Percentiles rank a stretch among this genome's conserved stretches.
Evolutionary conservation across 441 rosid genomes (phyloP).

Genomic region (Populus hybrid): DNA sequence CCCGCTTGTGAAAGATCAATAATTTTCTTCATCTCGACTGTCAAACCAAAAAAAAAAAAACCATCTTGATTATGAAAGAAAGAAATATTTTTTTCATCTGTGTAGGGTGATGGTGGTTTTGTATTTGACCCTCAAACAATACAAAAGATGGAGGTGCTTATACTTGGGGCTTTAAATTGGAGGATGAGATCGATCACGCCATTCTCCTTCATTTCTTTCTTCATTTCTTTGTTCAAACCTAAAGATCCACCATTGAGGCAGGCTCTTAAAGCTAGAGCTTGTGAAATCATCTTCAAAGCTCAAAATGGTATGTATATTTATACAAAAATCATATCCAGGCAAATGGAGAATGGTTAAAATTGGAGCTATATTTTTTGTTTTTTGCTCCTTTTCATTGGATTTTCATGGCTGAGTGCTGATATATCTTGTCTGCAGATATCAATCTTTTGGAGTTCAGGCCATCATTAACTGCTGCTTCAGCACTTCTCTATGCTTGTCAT

Average conservation of each 20-base stretch:
- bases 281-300: constrained; percentile 49
- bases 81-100: too few relatives aligned
- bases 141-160: constrained; percentile 63
- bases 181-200: constrained; percentile 57
- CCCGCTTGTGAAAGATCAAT: neutral
- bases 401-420: neutral
- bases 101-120: constrained; percentile 35
- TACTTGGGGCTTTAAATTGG: constrained; percentile 47
- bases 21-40: neutral
- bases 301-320: constrained; percentile 44
- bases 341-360: neutral
- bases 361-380: neutral
- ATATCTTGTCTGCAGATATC: constrained; percentile 33
- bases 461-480: constrained; percentile 60
- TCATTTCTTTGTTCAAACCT: constrained; percentile 45
- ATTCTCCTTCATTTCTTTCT: constrained; percentile 56
- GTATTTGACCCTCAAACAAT: constrained; percentile 46
- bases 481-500: constrained; percentile 55
- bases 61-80: neutral
- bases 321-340: neutral
- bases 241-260: constrained; percentile 36
- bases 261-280: constrained; percentile 51
- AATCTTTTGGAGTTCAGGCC: constrained; percentile 62
- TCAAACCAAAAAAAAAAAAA: neutral
- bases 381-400: neutral